phyloP scores from a whole-genome alignment of 1,139 yeast species.

The Taiozyma onychis region DNA sequence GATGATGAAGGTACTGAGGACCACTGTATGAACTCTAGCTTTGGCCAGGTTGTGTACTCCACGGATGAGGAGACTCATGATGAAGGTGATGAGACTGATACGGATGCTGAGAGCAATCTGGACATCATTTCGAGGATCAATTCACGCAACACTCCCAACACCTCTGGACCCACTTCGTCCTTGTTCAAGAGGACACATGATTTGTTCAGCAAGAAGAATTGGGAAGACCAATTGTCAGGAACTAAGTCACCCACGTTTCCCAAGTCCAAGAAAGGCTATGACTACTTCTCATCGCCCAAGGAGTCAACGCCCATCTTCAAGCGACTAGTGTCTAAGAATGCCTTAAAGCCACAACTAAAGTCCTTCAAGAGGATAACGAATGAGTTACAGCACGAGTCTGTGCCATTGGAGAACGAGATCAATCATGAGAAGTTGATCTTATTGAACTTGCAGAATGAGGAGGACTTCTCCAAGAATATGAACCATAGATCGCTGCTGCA shows the following conservation, averaged over 20 bases:
- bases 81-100: slow-evolving; percentile 2
- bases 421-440: slow-evolving; percentile 22
- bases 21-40: neutral
- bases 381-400: slow-evolving; percentile 19
- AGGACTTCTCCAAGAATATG: slow-evolving; percentile 2
- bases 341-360: slow-evolving; percentile 22
- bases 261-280: slow-evolving; percentile 2
- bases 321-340: slow-evolving; percentile 18
- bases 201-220: slow-evolving; percentile 11
- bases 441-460: slow-evolving; percentile 20
- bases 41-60: neutral
- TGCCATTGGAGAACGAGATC: slow-evolving; percentile 20
- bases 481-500: slow-evolving; percentile 10
- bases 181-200: slow-evolving; percentile 10
- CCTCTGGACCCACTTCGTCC: neutral
- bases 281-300: slow-evolving; percentile 12
- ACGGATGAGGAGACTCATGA: neutral
- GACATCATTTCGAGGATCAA: slow-evolving; percentile 6
- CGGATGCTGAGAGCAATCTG: slow-evolving; percentile 4
- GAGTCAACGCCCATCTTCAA: slow-evolving; percentile 22
- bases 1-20: slow-evolving; percentile 10
- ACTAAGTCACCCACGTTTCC: slow-evolving; percentile 16
- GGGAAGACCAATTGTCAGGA: slow-evolving; percentile 9
- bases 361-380: slow-evolving; percentile 20
- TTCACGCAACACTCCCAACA: slow-evolving; percentile 1